phyloP scores from a whole-genome alignment of 345 rosid species.

The Eucalyptus grandis region DNA sequence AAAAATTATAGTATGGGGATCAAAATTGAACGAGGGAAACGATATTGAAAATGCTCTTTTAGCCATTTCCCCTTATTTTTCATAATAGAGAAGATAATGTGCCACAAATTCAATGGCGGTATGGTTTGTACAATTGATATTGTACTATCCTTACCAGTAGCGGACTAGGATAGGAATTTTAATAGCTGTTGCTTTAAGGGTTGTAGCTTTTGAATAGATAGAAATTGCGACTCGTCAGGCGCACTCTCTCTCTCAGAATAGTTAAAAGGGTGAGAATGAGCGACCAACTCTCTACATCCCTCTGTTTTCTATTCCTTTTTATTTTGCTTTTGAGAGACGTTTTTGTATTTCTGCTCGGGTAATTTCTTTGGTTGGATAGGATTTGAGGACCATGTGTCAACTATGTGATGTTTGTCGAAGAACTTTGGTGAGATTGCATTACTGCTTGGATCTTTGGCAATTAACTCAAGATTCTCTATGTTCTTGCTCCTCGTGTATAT shows the following conservation, averaged over 20 bases:
- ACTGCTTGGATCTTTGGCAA: neutral
- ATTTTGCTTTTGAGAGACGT: too few species aligned
- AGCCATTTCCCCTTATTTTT: neutral
- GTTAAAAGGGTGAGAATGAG: neutral
- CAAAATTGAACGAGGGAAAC: neutral
- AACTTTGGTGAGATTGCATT: neutral
- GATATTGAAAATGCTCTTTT: neutral
- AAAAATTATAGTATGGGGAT: neutral
- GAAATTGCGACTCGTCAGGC: neutral
- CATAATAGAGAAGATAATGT: neutral
- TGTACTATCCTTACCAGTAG: neutral
- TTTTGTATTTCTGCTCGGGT: neutral
- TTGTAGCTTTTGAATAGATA: neutral
- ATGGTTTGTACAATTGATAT: neutral
- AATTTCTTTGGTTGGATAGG: neutral
- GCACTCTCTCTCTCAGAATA: neutral
- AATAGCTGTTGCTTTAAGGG: neutral
- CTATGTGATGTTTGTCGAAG: neutral
- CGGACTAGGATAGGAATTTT: neutral
- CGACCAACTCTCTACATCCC: neutral
- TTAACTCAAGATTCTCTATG: neutral
- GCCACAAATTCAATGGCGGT: neutral
- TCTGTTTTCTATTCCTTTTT: neutral
- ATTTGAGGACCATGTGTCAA: neutral
- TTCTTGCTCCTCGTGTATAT: neutral